Conservation (phyloP, 139 green algal genomes). For the Protoeuglena noctilucae region DNA sequence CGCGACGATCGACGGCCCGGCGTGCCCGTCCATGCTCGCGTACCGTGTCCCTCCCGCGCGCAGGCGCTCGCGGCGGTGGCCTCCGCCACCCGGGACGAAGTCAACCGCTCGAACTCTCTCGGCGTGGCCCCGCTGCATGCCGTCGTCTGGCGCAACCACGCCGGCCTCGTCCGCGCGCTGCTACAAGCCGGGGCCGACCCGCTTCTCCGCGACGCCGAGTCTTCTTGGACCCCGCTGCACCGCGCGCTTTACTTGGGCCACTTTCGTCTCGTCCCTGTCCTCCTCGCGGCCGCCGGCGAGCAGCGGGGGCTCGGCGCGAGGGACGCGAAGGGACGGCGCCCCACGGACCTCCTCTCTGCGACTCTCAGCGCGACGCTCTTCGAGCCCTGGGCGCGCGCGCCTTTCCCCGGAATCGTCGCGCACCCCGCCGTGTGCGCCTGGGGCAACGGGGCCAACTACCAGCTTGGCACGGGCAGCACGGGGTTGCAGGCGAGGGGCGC, state of each 20-base stretch:
- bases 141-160: slow-evolving; percentile 18
- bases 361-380: background rate
- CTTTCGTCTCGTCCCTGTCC: slow-evolving; percentile 31
- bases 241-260: slow-evolving; percentile 72
- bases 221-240: slow-evolving; percentile 71
- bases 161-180: slow-evolving; percentile 9
- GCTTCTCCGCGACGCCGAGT: background rate
- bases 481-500: slow-evolving; percentile 36
- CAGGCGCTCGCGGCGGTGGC: no score
- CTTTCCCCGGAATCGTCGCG: background rate
- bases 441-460: slow-evolving; percentile 82
- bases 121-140: slow-evolving; percentile 18
- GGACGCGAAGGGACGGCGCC: background rate
- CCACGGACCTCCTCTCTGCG: slow-evolving; percentile 2
- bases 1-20: no score
- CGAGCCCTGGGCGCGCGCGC: background rate
- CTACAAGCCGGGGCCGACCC: slow-evolving; percentile 12
- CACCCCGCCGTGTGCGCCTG: slow-evolving; percentile 51
- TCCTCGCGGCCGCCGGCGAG: slow-evolving; percentile 40
- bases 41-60: no score
- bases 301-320: background rate
- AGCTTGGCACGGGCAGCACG: slow-evolving; percentile 69
- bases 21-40: no score
- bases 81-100: no score
- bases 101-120: no score